Percentiles rank a stretch among this genome's conserved stretches.
Evolutionary conservation across 257 asterid genomes (phyloP).

Genomic region (Nicotiana otophora): DNA sequence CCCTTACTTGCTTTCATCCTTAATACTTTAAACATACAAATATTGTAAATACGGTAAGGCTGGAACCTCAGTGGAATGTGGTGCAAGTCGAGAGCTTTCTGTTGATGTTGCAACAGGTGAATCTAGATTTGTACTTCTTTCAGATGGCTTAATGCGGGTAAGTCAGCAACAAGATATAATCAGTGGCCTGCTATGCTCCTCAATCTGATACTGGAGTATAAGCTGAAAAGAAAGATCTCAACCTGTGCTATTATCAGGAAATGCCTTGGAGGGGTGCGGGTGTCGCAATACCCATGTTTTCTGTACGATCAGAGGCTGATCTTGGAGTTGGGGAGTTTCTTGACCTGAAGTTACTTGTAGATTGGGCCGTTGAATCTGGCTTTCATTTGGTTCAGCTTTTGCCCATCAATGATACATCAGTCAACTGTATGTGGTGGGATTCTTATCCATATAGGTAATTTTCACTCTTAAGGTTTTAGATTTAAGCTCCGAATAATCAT

Average conservation of each 20-base stretch:
- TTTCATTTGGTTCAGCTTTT: slow-evolving; percentile 94
- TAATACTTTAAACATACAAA: slow-evolving; percentile 66
- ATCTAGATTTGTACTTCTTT: slow-evolving; percentile 60
- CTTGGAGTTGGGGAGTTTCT: slow-evolving; percentile 98
- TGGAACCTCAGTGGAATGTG: slow-evolving; percentile 57
- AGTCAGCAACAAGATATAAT: slow-evolving; percentile 13
- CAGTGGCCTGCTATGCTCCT: neutral
- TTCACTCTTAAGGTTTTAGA: neutral
- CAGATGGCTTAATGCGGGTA: slow-evolving; percentile 96
- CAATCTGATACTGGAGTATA: slow-evolving; percentile 1
- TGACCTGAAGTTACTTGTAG: slow-evolving; percentile 85
- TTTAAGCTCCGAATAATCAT: neutral
- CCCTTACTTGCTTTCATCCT: slow-evolving; percentile 25
- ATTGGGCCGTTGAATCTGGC: slow-evolving; percentile 88
- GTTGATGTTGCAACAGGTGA: slow-evolving; percentile 54
- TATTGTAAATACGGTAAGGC: slow-evolving; percentile 56
- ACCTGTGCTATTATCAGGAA: slow-evolving; percentile 45
- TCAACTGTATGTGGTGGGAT: slow-evolving; percentile 98
- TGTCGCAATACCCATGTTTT: slow-evolving; percentile 93
- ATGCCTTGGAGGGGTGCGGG: slow-evolving; percentile 98
- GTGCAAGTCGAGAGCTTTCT: slow-evolving; percentile 62
- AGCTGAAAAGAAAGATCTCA: neutral
- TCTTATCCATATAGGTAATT: slow-evolving; percentile 95
- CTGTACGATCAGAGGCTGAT: slow-evolving; percentile 82
- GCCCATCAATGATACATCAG: slow-evolving; percentile 98